phyloP scores from a whole-genome alignment of 1,139 yeast genomes.

The Debaryomyces sp. region DNA sequence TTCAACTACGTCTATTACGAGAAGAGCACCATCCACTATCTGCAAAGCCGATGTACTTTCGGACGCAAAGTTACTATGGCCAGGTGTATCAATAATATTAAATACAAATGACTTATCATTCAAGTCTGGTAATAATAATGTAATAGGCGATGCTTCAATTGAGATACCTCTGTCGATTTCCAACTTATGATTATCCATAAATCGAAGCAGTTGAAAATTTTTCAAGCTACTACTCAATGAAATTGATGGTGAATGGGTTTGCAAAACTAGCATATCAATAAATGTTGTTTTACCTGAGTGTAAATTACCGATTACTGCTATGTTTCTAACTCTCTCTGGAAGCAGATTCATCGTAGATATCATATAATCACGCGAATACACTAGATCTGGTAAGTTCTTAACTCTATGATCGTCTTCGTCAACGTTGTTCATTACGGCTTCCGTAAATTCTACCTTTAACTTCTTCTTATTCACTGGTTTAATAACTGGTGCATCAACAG shows the following conservation, averaged over 20 bases:
- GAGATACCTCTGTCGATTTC: conserved; percentile 76
- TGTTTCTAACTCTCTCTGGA: conserved; percentile 72
- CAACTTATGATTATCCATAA: conserved; percentile 68
- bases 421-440: conserved; percentile 21
- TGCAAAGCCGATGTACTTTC: conserved; percentile 64
- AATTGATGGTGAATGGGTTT: conserved; percentile 55
- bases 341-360: conserved; percentile 42
- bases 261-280: conserved; percentile 65
- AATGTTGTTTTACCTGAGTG: conserved; percentile 90
- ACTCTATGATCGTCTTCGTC: conserved; percentile 20
- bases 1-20: conserved; percentile 85
- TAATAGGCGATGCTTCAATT: conserved; percentile 62
- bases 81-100: conserved; percentile 85
- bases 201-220: conserved; percentile 52
- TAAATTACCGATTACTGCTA: conserved; percentile 80
- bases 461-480: conserved; percentile 50
- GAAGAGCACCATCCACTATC: conserved; percentile 64
- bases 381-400: conserved; percentile 52
- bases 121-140: conserved; percentile 61
- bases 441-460: conserved; percentile 47
- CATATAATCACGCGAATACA: conserved; percentile 68
- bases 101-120: conserved; percentile 58
- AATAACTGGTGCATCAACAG: conserved; percentile 61
- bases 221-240: conserved; percentile 29
- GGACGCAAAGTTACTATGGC: conserved; percentile 82